Evolutionary conservation across 2,329 filamentous ascomycete species (phyloP).

Genomic region (Pyrenophora tritici-repentis): DNA sequence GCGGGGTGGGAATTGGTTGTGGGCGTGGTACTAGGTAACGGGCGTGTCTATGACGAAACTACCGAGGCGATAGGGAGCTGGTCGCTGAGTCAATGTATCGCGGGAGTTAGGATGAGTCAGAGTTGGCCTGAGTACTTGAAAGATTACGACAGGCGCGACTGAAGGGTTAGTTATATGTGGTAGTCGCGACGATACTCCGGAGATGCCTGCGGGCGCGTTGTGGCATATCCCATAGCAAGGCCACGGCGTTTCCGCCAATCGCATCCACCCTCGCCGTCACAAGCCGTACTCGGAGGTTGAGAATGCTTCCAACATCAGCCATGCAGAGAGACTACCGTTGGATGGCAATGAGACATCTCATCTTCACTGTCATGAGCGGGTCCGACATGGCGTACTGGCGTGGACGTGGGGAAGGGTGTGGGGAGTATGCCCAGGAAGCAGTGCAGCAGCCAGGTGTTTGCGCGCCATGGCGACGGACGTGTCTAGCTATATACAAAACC

Average conservation of each 20-base stretch:
- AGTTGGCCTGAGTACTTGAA: constrained; percentile 12
- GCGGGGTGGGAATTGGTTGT: constrained; percentile 18
- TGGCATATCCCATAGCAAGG: constrained; percentile 25
- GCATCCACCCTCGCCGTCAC: constrained; percentile 27
- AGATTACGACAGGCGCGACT: constrained; percentile 13
- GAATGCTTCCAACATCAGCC: constrained; percentile 13
- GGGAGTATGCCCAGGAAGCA: not conserved
- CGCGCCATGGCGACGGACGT: not conserved
- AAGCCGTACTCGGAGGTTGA: constrained; percentile 30
- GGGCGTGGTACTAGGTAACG: constrained; percentile 22
- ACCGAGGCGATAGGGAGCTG: constrained; percentile 29
- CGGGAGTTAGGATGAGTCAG: constrained; percentile 25
- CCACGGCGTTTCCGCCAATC: constrained; percentile 34
- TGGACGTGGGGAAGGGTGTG: not conserved
- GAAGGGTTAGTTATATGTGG: constrained; percentile 17
- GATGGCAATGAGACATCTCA: constrained; percentile 6
- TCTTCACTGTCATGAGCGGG: constrained; percentile 1
- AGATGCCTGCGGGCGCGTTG: constrained; percentile 20
- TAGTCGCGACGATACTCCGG: constrained; percentile 12
- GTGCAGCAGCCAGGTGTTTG: constrained; percentile 5
- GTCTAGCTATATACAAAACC: constrained; percentile 22
- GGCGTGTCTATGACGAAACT: constrained; percentile 39
- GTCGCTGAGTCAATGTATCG: constrained; percentile 15
- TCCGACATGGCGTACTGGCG: not conserved
- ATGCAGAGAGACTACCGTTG: constrained; percentile 12